phyloP scores from a whole-genome alignment of 2,329 filamentous ascomycete genomes.

The Escovopsis sp. region DNA sequence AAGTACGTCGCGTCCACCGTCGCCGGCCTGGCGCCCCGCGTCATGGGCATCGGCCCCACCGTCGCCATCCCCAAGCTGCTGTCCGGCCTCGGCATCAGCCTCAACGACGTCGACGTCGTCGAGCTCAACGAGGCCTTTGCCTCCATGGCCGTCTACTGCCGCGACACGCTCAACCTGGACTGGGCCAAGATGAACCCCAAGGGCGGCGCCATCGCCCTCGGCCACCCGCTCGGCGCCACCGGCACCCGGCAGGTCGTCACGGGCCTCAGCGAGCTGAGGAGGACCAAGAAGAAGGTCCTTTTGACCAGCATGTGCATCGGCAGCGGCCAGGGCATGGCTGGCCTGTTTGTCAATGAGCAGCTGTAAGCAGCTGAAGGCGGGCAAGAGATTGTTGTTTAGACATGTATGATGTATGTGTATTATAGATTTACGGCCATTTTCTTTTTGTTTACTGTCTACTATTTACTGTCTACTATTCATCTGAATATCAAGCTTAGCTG shows the following conservation, averaged over 20 bases:
- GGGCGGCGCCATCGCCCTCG: constrained; percentile 70
- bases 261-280: constrained; percentile 68
- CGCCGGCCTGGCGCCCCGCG: constrained; percentile 75
- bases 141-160: constrained; percentile 92
- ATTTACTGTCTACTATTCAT: too few species aligned
- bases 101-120: constrained; percentile 75
- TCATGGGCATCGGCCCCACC: constrained; percentile 89
- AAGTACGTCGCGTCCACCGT: constrained; percentile 91
- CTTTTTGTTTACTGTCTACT: too few species aligned
- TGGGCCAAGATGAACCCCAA: constrained; percentile 66
- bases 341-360: constrained; percentile 32
- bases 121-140: constrained; percentile 98
- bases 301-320: constrained; percentile 83
- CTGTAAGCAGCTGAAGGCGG: constrained; percentile 1
- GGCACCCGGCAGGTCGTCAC: constrained; percentile 77
- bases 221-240: constrained; percentile 69
- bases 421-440: too few species aligned
- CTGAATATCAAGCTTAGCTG: too few species aligned
- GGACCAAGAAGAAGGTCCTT: constrained; percentile 78
- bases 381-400: neutral
- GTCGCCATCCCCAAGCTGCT: constrained; percentile 72
- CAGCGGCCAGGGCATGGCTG: constrained; percentile 55
- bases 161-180: constrained; percentile 55
- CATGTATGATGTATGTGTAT: too few species aligned
- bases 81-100: constrained; percentile 56